Percentiles rank a stretch among this genome's conserved stretches.
Evolutionary conservation across 306 rosid genomes (phyloP).

Genomic region (Quercus gilva): DNA sequence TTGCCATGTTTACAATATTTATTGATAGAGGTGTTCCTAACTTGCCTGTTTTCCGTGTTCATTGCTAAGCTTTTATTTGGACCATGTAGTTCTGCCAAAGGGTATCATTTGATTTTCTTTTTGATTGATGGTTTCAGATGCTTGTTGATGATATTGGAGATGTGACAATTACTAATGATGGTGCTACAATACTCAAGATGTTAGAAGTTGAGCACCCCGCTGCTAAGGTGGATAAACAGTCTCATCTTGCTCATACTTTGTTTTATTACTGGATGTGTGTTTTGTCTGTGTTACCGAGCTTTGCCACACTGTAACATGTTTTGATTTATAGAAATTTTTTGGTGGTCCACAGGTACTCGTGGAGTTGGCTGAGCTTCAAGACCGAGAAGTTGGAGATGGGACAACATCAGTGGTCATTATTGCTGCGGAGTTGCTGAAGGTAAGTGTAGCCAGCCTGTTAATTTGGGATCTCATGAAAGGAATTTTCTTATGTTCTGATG

Average conservation of each 20-base stretch:
- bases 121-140: conserved; percentile 57
- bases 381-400: conserved; percentile 96
- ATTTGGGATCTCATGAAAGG: not conserved
- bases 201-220: conserved; percentile 99
- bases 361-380: conserved; percentile 95
- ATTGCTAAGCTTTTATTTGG: not conserved
- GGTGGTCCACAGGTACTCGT: conserved; percentile 68
- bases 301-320: not conserved
- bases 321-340: not conserved
- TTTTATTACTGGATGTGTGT: not conserved
- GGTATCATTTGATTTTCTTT: not conserved
- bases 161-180: conserved; percentile 92
- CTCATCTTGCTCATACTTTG: not conserved
- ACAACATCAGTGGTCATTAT: conserved; percentile 96
- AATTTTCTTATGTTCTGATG: not conserved
- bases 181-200: conserved; percentile 96
- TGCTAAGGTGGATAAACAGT: conserved; percentile 66
- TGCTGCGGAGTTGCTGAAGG: conserved; percentile 95
- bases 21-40: not conserved
- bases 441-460: conserved; percentile 12
- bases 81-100: not conserved
- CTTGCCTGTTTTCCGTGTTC: not conserved
- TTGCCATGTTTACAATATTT: not conserved
- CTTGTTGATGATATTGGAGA: conserved; percentile 95
- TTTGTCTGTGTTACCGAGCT: not conserved